A percentile compares a stretch with the other conserved stretches of the same genome.
phyloP scores from a whole-genome alignment of 2,329 filamentous ascomycete genomes.

The Xylaria multiplex region DNA sequence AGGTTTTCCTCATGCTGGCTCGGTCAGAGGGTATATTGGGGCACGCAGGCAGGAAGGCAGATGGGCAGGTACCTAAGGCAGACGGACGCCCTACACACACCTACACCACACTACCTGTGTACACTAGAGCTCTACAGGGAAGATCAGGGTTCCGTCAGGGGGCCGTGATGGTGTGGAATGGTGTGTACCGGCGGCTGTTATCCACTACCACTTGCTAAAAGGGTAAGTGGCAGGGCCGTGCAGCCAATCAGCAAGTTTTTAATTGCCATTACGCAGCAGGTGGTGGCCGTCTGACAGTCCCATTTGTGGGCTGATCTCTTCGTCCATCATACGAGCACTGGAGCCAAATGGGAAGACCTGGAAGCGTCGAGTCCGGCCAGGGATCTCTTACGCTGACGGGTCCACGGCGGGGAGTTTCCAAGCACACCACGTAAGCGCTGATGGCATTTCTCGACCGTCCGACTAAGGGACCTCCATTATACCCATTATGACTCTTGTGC shows the following conservation, averaged over 20 bases:
- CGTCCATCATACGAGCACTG: conserved; percentile 34
- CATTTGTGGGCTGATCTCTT: conserved; percentile 35
- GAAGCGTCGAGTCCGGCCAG: conserved; percentile 28
- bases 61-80: background rate
- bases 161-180: background rate
- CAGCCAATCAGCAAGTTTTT: conserved; percentile 6
- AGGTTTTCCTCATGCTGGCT: background rate
- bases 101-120: no score
- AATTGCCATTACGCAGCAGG: conserved; percentile 33
- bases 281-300: conserved; percentile 27
- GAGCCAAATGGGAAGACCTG: conserved; percentile 30
- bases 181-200: conserved; percentile 11
- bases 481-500: no score
- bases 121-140: background rate
- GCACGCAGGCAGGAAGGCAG: background rate
- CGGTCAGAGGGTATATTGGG: conserved; percentile 14
- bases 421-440: no score
- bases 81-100: no score
- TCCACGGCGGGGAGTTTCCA: no score
- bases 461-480: no score
- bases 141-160: conserved; percentile 15
- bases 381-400: conserved; percentile 1
- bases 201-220: conserved; percentile 24
- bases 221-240: conserved; percentile 3
- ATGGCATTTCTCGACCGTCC: no score